These are phyloP conservation scores for Monosporozyma aerobia DNA, from an alignment of 805 yeast species.

Conservation along the genomic window DNA sequence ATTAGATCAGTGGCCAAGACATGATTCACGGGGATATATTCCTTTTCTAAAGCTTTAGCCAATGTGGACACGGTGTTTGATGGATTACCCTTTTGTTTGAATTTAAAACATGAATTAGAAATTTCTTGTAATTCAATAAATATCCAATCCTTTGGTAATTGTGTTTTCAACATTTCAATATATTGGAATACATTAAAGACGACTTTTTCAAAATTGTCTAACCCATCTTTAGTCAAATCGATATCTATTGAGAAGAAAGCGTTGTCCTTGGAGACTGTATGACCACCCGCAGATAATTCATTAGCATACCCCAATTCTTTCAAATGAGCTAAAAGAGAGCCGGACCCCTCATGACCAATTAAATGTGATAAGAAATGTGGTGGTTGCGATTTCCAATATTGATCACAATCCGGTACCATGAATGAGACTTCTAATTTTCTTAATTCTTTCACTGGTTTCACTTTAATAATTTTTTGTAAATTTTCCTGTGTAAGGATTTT, in stretches of 20 bases:
- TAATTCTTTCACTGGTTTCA: constrained; percentile 76
- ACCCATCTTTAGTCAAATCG: constrained; percentile 69
- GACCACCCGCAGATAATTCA: constrained; percentile 64
- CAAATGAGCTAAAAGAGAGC: constrained; percentile 65
- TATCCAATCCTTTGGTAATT: constrained; percentile 69
- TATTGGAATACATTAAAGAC: constrained; percentile 60
- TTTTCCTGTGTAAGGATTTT: constrained; percentile 43
- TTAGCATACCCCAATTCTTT: constrained; percentile 74
- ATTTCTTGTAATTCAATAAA: constrained; percentile 67
- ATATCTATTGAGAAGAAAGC: constrained; percentile 61
- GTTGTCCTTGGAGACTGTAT: constrained; percentile 55
- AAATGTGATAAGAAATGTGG: constrained; percentile 66
- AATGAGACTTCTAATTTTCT: constrained; percentile 61
- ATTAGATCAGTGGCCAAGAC: constrained; percentile 50
- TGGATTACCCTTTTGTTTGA: constrained; percentile 67
- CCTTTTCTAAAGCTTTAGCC: constrained; percentile 52
- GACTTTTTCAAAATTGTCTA: constrained; percentile 53
- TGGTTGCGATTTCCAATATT: constrained; percentile 61
- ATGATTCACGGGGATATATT: constrained; percentile 51
- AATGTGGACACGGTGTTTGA: constrained; percentile 62
- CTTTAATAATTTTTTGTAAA: constrained; percentile 46
- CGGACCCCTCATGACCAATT: constrained; percentile 87
- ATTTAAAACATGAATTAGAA: constrained; percentile 63
- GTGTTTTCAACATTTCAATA: constrained; percentile 46
- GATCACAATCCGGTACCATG: constrained; percentile 67